A percentile compares a stretch with the other conserved stretches of the same genome.
phyloP scores from a whole-genome alignment of 768 basidiomycete species.

The Podaxis carcinomalis region DNA sequence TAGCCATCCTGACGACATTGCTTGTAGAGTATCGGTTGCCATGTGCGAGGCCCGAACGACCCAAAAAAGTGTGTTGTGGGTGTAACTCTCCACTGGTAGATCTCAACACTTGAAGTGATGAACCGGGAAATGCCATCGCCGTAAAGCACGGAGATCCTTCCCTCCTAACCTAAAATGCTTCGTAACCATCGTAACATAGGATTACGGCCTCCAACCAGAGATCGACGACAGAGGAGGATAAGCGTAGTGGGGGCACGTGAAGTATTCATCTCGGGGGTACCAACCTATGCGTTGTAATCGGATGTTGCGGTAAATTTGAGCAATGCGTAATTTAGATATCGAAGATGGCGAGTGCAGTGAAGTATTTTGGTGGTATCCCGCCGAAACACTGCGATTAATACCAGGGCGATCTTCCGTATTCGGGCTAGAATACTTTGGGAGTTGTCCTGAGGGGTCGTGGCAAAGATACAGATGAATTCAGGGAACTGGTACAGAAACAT shows the following conservation, averaged over 20 bases:
- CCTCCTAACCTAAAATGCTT: slow-evolving; percentile 1
- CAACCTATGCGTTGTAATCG: not conserved
- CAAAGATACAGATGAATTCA: not conserved
- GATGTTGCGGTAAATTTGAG: not conserved
- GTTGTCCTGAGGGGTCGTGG: not conserved
- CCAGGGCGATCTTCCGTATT: not conserved
- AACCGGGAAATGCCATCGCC: not conserved
- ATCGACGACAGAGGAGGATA: not conserved
- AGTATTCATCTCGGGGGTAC: not conserved
- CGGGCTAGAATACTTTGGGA: not conserved
- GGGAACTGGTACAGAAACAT: not conserved
- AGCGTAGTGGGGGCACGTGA: not conserved
- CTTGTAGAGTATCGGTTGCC: not conserved
- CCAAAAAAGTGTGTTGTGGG: too few relatives aligned
- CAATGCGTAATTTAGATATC: not conserved
- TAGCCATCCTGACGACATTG: not conserved
- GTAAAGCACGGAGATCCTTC: not conserved
- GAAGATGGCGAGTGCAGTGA: not conserved
- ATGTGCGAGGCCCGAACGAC: not conserved
- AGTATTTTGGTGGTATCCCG: not conserved
- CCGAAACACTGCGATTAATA: not conserved
- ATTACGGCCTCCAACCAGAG: not conserved
- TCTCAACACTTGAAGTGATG: not conserved
- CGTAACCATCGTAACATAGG: not conserved
- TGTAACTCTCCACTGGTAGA: not conserved